phyloP scores from a whole-genome alignment of 257 asterid species.

The Salvia hispanica region DNA sequence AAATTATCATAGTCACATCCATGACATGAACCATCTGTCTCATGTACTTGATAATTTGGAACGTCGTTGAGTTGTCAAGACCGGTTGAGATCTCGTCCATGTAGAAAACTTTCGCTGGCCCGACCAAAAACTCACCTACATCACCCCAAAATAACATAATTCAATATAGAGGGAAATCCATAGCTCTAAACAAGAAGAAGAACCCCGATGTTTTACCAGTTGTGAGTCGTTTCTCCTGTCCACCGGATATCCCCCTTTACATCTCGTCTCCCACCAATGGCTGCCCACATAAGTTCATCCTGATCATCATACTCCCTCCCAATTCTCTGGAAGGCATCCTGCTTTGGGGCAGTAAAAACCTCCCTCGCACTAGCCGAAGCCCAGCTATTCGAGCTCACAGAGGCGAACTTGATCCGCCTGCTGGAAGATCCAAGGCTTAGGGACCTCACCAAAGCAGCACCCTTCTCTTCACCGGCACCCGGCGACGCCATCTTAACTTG shows the following conservation, averaged over 20 bases:
- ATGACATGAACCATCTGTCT: constrained; percentile 90
- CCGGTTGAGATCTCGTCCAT: constrained; percentile 99
- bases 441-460: too few relatives aligned
- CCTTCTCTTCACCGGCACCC: too few relatives aligned
- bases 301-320: too few relatives aligned
- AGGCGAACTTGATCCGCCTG: too few relatives aligned
- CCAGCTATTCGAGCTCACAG: too few relatives aligned
- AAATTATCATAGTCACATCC: constrained; percentile 88
- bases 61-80: constrained; percentile 93
- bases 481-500: too few relatives aligned
- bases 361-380: too few relatives aligned
- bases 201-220: constrained; percentile 50
- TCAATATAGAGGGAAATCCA: background rate
- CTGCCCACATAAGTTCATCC: too few relatives aligned
- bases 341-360: too few relatives aligned
- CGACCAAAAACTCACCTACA: constrained; percentile 96
- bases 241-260: constrained; percentile 97
- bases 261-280: constrained; percentile 84
- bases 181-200: background rate
- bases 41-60: constrained; percentile 80
- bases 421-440: too few relatives aligned
- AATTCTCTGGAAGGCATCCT: too few relatives aligned
- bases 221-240: constrained; percentile 94
- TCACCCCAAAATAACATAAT: constrained; percentile 2
- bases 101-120: constrained; percentile 92